Evolutionary conservation across 1,284 basidiomycete species (phyloP), one percentile per base, ranked within the genome.

Genomic region (Grifola frondosa): DNA sequence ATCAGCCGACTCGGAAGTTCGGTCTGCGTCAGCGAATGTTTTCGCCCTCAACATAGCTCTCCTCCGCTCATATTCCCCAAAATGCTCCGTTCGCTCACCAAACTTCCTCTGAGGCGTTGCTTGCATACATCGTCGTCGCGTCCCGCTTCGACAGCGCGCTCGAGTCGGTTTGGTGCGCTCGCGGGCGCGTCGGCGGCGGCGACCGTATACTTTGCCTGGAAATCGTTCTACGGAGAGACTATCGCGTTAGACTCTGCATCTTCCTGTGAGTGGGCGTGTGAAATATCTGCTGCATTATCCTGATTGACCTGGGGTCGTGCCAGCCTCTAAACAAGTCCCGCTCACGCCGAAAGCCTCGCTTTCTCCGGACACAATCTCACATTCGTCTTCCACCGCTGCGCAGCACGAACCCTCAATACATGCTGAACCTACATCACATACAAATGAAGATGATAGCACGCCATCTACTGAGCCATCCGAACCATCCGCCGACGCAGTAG

Each of bases 141-240:
- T 38, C 45, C 49, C 24, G 31, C 54, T 9, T 40, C 54, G 20
- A 44, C 46, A 26, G 41, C 57, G 32, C 59, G 58, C 23, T 52
- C 57, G 13, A 59, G 45, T 37, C 64, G 67, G 21, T 35, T 69
- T 11, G 60, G 63, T 49, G 46, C 70, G 30, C 65, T 66, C 11
- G 53, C 76, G 3, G 74, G 70, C 28, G 70, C 64, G 40, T 74
- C 77, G 33, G 68, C 68, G 12, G 69, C 68, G 20, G 69, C 71
- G 11, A 65, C 70, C 33, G 65, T 73, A 5, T 78, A 76, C 60
- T 46, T 78, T 39, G 60, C 57, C 31, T 67, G 63, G 63, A 62
- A 43, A 42, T 52, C 66, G 30, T 65, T 67, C 40, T 69, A 68
- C 31, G 60, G 56, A 19, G 64, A 72, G 55, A 61, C 59, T 39